Base-by-base conservation (phyloP, 192 early-diverging fungal genomes). In the Mortierella antarctica region DNA sequence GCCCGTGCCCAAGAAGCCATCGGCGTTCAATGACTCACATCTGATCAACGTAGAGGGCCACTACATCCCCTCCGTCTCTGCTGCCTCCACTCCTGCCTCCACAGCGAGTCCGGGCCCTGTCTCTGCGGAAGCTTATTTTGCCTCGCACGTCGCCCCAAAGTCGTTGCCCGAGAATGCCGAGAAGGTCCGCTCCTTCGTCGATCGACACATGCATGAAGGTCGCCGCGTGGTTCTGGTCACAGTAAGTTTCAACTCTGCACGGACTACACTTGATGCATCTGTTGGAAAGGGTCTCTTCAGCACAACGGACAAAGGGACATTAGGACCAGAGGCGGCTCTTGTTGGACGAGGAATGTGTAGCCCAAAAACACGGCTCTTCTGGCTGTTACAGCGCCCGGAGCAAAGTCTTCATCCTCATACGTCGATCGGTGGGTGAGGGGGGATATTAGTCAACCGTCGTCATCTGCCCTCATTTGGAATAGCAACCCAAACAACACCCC, bases 171-270 rank as follows among this genome's bases (percentile, higher is more conserved):
- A 86, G 46, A 87, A 89, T 39, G 91, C 91, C 49, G 65, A 62
- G 55, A 86, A 86, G 49, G 76, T 93, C 2, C 82, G 74, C 39
- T 85, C 75, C 51, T 93, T 95, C 80, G 85, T 95, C 4, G 74
- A 70, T 13, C 55, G 74, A 50, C 92, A 93, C 74, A 55, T 74
- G 50, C 67, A 62, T 7, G 62, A 67, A 47, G 77, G 84, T 31
- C 91, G 87, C 47, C 86, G 88, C 20, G 87, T 97, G n/a, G 96
- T 94, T n/a, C 89, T 98, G 17, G 88, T 98, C 20, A 98, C 96
- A 7, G 93, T 93, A 87, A 40, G 59, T 7, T n/a, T 31, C 8
- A 23, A 62, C 42, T 56, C 51, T 62, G 49, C 57, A 70, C 2
- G 21, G 1, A 14, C 53, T 11, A 7, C 46, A 5, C 31, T 48